Evolutionary conservation across 1,139 yeast species (phyloP).

Genomic region (Diutina neorugosa): DNA sequence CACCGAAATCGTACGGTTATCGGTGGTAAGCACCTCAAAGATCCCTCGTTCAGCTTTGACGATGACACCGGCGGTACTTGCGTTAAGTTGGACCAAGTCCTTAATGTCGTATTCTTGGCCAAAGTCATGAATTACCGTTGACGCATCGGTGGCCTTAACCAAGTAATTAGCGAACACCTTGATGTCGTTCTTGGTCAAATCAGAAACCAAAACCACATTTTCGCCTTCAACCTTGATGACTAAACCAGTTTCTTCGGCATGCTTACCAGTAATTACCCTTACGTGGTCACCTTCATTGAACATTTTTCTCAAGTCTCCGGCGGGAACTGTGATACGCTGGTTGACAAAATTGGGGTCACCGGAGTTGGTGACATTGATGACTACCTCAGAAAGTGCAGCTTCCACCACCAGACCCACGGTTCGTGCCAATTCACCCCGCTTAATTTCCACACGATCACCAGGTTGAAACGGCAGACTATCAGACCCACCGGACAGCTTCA

Average conservation of each 20-base stretch:
- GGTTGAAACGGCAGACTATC: conserved; percentile 51
- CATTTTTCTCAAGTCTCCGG: conserved; percentile 69
- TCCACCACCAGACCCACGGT: conserved; percentile 70
- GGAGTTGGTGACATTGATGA: conserved; percentile 42
- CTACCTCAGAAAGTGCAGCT: conserved; percentile 52
- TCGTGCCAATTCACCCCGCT: conserved; percentile 89
- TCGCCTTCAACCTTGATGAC: conserved; percentile 76
- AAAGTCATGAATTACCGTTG: conserved; percentile 30
- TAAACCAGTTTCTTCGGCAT: conserved; percentile 87
- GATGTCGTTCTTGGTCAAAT: conserved; percentile 77
- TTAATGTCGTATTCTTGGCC: conserved; percentile 74
- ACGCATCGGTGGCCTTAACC: conserved; percentile 68
- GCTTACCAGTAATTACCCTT: conserved; percentile 83
- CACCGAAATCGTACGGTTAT: conserved; percentile 62
- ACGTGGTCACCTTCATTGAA: conserved; percentile 93
- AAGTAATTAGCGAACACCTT: conserved; percentile 86
- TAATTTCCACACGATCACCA: conserved; percentile 87
- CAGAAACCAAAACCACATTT: conserved; percentile 80
- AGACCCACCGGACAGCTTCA: conserved; percentile 41
- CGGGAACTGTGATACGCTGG: conserved; percentile 56
- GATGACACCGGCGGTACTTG: conserved; percentile 80
- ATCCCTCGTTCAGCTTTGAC: conserved; percentile 82
- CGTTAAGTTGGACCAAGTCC: conserved; percentile 81
- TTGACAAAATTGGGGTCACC: conserved; percentile 37
- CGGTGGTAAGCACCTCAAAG: conserved; percentile 71